Evolutionary conservation across 164 flowering plant species (phyloP), one percentile per base, ranked within the genome.

Genomic region (Magnolia officinalis): DNA sequence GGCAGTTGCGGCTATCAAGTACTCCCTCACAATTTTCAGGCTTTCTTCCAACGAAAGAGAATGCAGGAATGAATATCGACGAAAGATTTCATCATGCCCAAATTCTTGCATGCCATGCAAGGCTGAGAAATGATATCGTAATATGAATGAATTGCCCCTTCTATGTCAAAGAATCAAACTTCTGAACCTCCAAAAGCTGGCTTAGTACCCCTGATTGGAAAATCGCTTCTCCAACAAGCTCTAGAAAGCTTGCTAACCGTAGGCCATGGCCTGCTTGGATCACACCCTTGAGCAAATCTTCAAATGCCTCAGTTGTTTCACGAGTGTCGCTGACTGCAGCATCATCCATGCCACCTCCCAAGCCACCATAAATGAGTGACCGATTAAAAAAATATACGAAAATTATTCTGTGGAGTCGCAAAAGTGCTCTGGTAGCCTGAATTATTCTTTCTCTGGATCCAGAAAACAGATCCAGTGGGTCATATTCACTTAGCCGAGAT

Each of bases 121-220:
- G 93, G 93, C 86, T 86, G 86, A 73, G 96, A 90, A 75, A 89
- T 70, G 76, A 96, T 73, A 71, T 94, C 81, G 77, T 94, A 96
- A 80, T 91, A 94, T 20, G 96, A 92, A 86, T 96, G 99, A 84
- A 96, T 91, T 70, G 90, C 98, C 74, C 99, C 99, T 85, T 96
- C 99, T 69, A 96, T 88, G 76, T 96, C 99, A 73, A 84, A 26
- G n/a, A 69, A 78, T 96, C 99, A 81, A 90, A 92, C 81, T 89
- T 90, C 83, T 96, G 97, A 31, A 87, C 90, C 79, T 89, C 81
- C 72, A 94, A 88, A 75, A 96, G 96, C 74, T 78, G 84, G 83
- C 85, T 85, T 59, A 94, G 77, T 26, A 91, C 85, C 31, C 87
- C 85, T 74, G 97, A 90, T 52, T 76, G 76, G 79, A 81, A 80